phyloP scores from a whole-genome alignment of 1,139 yeast species.

The Schizosaccharomyces versatilis region DNA sequence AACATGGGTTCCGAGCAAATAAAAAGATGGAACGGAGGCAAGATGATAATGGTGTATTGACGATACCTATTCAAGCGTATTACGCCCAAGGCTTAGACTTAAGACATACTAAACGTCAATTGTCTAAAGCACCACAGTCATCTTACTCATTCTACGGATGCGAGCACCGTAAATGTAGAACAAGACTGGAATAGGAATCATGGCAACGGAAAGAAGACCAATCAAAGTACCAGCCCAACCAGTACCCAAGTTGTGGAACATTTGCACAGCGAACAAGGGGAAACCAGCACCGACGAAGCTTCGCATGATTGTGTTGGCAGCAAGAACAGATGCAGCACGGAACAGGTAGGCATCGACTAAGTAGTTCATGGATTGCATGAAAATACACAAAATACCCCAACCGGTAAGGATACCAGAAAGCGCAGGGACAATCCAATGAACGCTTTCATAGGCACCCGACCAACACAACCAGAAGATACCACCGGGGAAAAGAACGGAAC shows the following conservation, averaged over 20 bases:
- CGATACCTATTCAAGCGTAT: too few relatives aligned
- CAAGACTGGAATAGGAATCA: constrained; percentile 47
- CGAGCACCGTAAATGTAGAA: constrained; percentile 18
- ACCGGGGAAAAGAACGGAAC: constrained; percentile 24
- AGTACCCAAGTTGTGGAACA: constrained; percentile 43
- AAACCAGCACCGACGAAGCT: constrained; percentile 19
- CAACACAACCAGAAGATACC: constrained; percentile 64
- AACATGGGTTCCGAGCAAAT: too few relatives aligned
- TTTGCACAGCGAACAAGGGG: constrained; percentile 38
- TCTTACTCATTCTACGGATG: neutral
- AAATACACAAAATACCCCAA: constrained; percentile 13
- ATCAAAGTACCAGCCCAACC: constrained; percentile 47
- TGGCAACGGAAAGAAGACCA: constrained; percentile 31
- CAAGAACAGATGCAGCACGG: constrained; percentile 45
- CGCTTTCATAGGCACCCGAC: constrained; percentile 31
- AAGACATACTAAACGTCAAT: neutral
- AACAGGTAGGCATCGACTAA: constrained; percentile 31
- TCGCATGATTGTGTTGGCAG: constrained; percentile 45
- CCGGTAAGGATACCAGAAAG: constrained; percentile 25
- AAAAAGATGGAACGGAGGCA: too few relatives aligned
- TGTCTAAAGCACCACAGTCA: neutral
- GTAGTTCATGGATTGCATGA: constrained; percentile 19
- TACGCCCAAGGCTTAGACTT: too few relatives aligned
- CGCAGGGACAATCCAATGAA: constrained; percentile 22
- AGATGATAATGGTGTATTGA: too few relatives aligned